These are phyloP conservation scores for Cyclotella distinguenda DNA, from an alignment of 108 stramenopile species.

Conservation along the genomic window DNA sequence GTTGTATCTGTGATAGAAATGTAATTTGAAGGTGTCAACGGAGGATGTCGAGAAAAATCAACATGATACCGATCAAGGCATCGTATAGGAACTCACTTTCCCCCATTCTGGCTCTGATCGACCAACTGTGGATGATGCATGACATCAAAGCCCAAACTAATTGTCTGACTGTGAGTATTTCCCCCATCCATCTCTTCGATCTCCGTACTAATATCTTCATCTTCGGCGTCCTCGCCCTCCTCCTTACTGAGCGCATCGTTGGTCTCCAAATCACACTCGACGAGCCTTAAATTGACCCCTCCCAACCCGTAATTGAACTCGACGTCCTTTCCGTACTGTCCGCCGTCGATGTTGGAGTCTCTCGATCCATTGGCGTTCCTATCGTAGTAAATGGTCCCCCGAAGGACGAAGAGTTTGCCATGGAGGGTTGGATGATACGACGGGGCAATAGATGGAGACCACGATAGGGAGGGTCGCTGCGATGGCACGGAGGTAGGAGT, in stretches of 20 bases:
- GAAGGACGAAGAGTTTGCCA: slow-evolving; percentile 8
- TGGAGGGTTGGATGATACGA: slow-evolving; percentile 19
- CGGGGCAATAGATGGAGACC: background rate
- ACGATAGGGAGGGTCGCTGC: background rate
- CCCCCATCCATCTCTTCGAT: background rate
- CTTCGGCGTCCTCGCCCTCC: background rate
- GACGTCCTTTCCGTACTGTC: background rate
- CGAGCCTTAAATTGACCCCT: slow-evolving; percentile 15
- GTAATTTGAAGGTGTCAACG: background rate
- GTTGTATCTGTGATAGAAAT: slow-evolving; percentile 7
- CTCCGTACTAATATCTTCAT: background rate
- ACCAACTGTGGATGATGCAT: slow-evolving; percentile 1
- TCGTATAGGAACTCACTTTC: slow-evolving; percentile 19
- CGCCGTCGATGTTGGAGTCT: background rate
- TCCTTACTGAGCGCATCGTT: background rate
- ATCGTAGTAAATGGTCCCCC: slow-evolving; percentile 24
- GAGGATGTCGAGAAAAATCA: background rate
- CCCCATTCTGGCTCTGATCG: slow-evolving; percentile 1
- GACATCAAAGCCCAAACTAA: slow-evolving; percentile 14
- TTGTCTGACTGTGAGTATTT: background rate
- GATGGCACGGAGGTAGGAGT: background rate
- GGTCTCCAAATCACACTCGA: slow-evolving; percentile 18
- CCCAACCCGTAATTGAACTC: slow-evolving; percentile 25
- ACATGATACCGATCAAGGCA: background rate
- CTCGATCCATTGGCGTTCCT: slow-evolving; percentile 19